Base-by-base conservation (phyloP, 768 basidiomycete genomes). In the Lactarius deliciosus region DNA sequence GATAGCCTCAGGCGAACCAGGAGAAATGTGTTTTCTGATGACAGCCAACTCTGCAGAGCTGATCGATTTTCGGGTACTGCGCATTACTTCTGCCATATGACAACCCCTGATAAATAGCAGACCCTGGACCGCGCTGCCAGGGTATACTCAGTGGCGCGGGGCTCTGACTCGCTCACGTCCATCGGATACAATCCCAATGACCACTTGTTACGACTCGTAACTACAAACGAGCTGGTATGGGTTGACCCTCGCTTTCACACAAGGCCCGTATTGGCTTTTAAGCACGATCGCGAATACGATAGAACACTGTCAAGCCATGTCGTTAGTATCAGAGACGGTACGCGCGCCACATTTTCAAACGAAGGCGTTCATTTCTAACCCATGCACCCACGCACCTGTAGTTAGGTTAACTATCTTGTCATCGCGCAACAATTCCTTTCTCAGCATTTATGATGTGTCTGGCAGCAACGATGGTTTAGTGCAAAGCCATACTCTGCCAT, bases 211-310 rank as follows among this genome's bases (percentile, higher is more conserved):
- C 81, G 83, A 3, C 69, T 90, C 3, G 82, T 81, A 36, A 85
- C 90, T 1, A 92, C 89, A 1, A 78, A 77, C 1, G 81, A 88
- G 55, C 71, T 92, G 20, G 69, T 87, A 16, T 93, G 91, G 91
- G 73, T 93, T 34, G 91, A 94, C 72, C 77, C 80, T 34, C 83
- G 91, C 36, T 82, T 80, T 70, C 75, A 81, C 20, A 73, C 73
- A 30, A 84, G 77, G 65, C 88, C 90, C 6, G 72, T 92, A 5
- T 69, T 94, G 10, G 83, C 82, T 4, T 82, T 82, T 69, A 83
- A 81, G 63, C 91, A 94, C 74, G 77, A 80, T 57, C 80, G 90
- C 25, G 78, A 81, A 41, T 81, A 77, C 58, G 91, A 93, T 73
- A 81, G 85, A 22, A 84, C 83, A 4, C 79, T 92, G 18, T 75